These are phyloP conservation scores for Alliaria petiolata DNA, from an alignment of 345 rosid species.

Conservation along the genomic window DNA sequence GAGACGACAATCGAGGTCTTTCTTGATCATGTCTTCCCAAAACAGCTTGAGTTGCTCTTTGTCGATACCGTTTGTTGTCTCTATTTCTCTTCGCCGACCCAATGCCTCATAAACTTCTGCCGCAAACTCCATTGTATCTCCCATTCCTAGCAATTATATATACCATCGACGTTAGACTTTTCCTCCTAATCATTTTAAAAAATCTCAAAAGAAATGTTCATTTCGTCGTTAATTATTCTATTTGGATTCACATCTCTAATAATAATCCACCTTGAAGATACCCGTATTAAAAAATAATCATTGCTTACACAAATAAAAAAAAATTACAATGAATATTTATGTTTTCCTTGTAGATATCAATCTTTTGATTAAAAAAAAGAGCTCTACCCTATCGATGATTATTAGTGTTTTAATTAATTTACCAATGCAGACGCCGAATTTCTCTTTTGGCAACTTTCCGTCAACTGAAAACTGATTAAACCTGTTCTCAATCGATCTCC, in stretches of 20 bases:
- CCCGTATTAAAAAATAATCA: background rate
- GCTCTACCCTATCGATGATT: background rate
- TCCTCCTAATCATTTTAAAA: background rate
- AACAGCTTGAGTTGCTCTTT: conserved; percentile 60
- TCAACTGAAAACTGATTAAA: conserved; percentile 60
- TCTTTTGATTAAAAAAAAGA: background rate
- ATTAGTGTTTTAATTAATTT: background rate
- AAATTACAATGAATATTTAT: background rate
- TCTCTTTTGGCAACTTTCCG: conserved; percentile 54
- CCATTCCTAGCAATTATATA: conserved; percentile 60
- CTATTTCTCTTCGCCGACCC: conserved; percentile 60
- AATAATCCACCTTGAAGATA: background rate
- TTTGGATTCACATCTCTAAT: background rate
- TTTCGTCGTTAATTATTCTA: background rate
- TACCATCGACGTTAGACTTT: background rate
- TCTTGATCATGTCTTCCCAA: conserved; percentile 86
- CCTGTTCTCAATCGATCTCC: conserved; percentile 77
- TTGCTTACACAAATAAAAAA: background rate
- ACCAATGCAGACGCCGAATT: conserved; percentile 86
- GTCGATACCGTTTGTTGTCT: conserved; percentile 52
- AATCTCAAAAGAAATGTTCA: background rate
- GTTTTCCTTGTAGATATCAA: background rate
- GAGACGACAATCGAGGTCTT: conserved; percentile 77
- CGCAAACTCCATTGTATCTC: conserved; percentile 83
- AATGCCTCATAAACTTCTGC: conserved; percentile 72